Conservation (phyloP, 1,284 basidiomycete species). For the Moesziomyces aphidis region DNA sequence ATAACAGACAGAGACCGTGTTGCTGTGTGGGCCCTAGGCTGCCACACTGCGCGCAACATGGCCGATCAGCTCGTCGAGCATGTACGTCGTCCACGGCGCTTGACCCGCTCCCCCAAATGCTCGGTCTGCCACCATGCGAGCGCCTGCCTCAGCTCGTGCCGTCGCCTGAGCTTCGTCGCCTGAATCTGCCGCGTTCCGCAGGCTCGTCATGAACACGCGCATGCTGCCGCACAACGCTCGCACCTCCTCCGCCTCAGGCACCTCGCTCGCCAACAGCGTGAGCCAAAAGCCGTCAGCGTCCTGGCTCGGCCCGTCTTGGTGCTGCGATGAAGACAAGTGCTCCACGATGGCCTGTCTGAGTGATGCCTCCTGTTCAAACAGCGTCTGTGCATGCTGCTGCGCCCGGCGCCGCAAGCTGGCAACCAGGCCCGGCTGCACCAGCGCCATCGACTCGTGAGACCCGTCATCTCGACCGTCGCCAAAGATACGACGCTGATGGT, state of each 20-base stretch:
- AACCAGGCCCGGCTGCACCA: constrained; percentile 30
- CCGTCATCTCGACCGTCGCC: neutral
- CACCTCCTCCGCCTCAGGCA: constrained; percentile 15
- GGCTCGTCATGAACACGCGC: constrained; percentile 2
- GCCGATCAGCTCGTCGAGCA: constrained; percentile 24
- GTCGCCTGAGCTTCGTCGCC: neutral
- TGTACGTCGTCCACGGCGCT: constrained; percentile 22
- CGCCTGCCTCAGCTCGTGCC: neutral
- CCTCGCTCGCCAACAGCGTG: constrained; percentile 20
- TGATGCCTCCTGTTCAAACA: constrained; percentile 8
- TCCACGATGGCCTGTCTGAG: constrained; percentile 8
- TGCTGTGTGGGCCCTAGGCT: too few relatives aligned
- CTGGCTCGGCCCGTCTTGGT: neutral
- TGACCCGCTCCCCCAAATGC: constrained; percentile 17
- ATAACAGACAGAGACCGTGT: too few relatives aligned
- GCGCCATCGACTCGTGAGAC: constrained; percentile 1
- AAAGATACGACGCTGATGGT: constrained; percentile 14
- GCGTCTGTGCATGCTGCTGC: constrained; percentile 8
- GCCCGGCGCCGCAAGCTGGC: constrained; percentile 10
- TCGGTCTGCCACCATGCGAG: constrained; percentile 21
- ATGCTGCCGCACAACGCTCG: constrained; percentile 18
- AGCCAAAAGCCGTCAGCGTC: constrained; percentile 7
- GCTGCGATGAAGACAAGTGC: neutral
- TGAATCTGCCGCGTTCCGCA: neutral
- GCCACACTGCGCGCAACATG: neutral